Base-by-base conservation (phyloP, 2,329 filamentous ascomycete genomes). In the Cladosporium sp. region DNA sequence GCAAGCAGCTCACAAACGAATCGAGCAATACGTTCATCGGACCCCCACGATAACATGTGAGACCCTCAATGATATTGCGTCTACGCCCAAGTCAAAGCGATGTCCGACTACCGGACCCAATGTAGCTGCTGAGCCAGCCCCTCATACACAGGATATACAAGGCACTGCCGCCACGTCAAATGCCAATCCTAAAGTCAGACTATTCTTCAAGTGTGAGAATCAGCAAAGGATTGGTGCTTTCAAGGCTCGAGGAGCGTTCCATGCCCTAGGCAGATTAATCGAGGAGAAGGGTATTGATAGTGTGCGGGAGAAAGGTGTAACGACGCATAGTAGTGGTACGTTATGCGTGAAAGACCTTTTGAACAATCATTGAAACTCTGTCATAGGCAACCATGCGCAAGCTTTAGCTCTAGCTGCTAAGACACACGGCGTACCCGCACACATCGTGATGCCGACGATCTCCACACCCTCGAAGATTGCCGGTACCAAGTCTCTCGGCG, bases 161-260 rank as follows among this genome's bases (percentile, higher is more conserved):
- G 48, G 44, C 35, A 32, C 40, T 32, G 39, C 52, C 32, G 37
- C 44, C 28, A 47, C n/a, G 24, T 17, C 28, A 5, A 58, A 87
- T 0, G 83, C 87, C 1, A 75, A 71, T 3, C 90, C 90, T 0
- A 82, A 75, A 53, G 76, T 96, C 36, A 79, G 84, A 9, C 79
- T 97, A 55, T 93, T 89, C 77, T 95, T 97, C 82, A 97, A 97
- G 77, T 94, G 90, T 73, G 92, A 97, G 78, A 96, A 96, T 72
- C 77, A 90, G 56, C 92, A 97, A 77, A 85, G 85, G 57, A 84
- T 94, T 55, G 92, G 92, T 54, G 92, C 92, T 1, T 97, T 97
- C 78, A 97, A 97, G 76, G 88, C 85, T n/a, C 79, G 92, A 3
- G 92, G 91, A 4, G 92, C 91, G 0, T 96, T 96, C 66, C 90